Evolutionary conservation across 805 yeast genomes (phyloP).

Genomic region (Lipomyces orientalis): DNA sequence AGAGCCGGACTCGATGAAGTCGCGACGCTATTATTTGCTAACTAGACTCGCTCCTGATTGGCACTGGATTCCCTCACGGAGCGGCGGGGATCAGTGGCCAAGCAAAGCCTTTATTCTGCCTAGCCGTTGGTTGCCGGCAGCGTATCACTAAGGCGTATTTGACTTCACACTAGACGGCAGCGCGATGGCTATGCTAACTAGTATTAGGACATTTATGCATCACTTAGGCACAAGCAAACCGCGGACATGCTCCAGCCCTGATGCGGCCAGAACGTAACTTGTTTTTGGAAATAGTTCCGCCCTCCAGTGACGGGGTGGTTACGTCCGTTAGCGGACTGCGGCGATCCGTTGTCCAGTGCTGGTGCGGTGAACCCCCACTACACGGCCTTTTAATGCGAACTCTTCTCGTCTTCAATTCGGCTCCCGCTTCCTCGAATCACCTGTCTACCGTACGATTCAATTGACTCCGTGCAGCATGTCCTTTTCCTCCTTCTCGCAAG

Average conservation of each 20-base stretch:
- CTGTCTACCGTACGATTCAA: background rate
- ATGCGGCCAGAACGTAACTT: background rate
- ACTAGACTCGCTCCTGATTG: background rate
- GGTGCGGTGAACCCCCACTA: background rate
- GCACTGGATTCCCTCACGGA: background rate
- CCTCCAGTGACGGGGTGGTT: background rate
- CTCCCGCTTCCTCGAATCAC: background rate
- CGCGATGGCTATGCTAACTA: background rate
- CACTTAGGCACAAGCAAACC: background rate
- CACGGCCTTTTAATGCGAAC: background rate
- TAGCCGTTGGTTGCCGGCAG: background rate
- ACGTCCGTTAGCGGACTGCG: background rate
- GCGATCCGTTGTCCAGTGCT: background rate
- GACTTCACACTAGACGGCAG: background rate
- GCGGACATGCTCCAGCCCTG: background rate
- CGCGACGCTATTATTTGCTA: background rate
- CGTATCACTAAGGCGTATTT: background rate
- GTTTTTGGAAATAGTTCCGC: background rate
- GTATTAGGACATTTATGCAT: background rate
- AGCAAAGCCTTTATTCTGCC: background rate
- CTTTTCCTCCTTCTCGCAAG: slow-evolving; percentile 59
- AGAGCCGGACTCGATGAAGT: background rate
- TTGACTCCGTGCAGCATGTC: slow-evolving; percentile 38
- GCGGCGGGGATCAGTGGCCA: background rate
- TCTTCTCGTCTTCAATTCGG: background rate